Evolutionary conservation across 495 filamentous ascomycete genomes (phyloP), one percentile per base, ranked within the genome.

Genomic region (Symbiotaphrina buchneri): DNA sequence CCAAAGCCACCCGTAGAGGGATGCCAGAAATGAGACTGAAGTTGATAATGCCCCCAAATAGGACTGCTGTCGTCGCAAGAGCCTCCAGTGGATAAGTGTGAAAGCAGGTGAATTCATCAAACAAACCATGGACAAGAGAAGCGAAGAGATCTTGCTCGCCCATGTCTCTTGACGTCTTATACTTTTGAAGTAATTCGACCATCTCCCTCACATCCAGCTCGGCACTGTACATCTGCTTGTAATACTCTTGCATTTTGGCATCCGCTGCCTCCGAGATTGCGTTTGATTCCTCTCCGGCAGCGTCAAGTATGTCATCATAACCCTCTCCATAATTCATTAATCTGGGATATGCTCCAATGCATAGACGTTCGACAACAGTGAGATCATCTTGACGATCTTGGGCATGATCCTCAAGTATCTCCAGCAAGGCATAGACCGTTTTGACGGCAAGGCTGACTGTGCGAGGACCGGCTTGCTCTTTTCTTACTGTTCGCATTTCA

Each of bases 61-160:
- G 64, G 14, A 94, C 83, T 3, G 87, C 85, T 1, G 87, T 95
- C 8, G 83, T 94, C 5, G 83, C 84, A 33, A 99, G 54, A 20
- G 87, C 87, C 39, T 87, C 84, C 3, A 91, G 60, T 3, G 90
- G 90, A 47, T 99, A 99, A 41, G 84, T 79, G 25, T 72, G 63
- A 45, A 91, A 99, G 47, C 90, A 91, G 27, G 74, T 71, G 46
- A 94, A 99, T 51, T 99, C 87, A 41, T 99, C 87, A 40, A 95
- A 93, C 6, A 99, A 59, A 0, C 87, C 87, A 41, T 93, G 85
- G 19, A 99, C 83, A 87, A 99, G 95, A 51, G 85, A 93, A 8
- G 84, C 79, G 47, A 95, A 99, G 3, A 92, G 59, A 43, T 99
- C 87, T 47, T 92, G 83, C 32, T 92, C 81, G 10, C 66, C 54